These are phyloP conservation scores for Plasmodium malariae DNA, from an alignment of 169 alveolate genomes.

Conservation along the genomic window DNA sequence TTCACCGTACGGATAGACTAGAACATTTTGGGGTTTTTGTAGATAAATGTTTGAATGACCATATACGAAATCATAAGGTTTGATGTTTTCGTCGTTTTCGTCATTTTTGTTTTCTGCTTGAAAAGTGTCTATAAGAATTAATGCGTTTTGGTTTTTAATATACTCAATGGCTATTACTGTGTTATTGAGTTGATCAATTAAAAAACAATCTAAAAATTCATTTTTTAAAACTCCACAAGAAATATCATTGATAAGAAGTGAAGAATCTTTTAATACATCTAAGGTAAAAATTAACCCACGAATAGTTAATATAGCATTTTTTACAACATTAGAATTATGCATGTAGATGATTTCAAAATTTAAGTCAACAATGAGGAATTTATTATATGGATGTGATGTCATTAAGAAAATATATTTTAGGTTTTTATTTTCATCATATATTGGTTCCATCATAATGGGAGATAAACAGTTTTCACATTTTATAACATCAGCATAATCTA, in stretches of 20 bases:
- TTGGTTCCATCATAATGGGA: conserved; percentile 74
- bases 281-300: conserved; percentile 14
- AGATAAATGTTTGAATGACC: conserved; percentile 39
- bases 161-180: conserved; percentile 46
- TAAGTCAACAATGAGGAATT: conserved; percentile 37
- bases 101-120: conserved; percentile 39
- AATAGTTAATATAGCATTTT: conserved; percentile 4
- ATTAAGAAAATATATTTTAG: conserved; percentile 36
- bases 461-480: conserved; percentile 42
- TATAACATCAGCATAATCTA: conserved; percentile 46
- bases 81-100: conserved; percentile 8
- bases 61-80: conserved; percentile 22
- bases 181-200: conserved; percentile 66
- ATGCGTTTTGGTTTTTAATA: conserved; percentile 5
- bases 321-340: conserved; percentile 33
- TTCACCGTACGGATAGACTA: conserved; percentile 34
- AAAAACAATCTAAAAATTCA: conserved; percentile 59
- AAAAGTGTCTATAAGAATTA: conserved; percentile 56
- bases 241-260: conserved; percentile 40
- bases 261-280: conserved; percentile 46
- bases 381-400: conserved; percentile 37
- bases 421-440: conserved; percentile 61
- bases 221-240: conserved; percentile 60
- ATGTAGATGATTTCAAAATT: conserved; percentile 1
- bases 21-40: conserved; percentile 30